Evolutionary conservation across 305 asterid genomes (phyloP).

Genomic region (Fraxinus nigra): DNA sequence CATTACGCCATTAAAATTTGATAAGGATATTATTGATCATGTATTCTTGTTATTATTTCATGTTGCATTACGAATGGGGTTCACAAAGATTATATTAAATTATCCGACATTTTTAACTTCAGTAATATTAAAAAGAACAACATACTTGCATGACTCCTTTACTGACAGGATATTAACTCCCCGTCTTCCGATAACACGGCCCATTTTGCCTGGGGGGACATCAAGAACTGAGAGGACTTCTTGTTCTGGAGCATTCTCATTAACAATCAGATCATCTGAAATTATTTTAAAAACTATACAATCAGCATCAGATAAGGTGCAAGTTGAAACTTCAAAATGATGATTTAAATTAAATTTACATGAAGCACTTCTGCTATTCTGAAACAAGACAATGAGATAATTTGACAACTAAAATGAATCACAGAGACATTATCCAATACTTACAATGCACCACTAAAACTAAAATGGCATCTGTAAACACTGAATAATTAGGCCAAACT

Average conservation of each 20-base stretch:
- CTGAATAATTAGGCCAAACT: neutral
- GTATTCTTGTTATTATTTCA: neutral
- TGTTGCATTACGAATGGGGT: neutral
- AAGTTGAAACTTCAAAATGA: neutral
- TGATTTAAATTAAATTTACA: neutral
- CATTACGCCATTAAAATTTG: neutral
- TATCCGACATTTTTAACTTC: neutral
- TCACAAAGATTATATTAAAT: neutral
- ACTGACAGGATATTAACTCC: conserved; percentile 78
- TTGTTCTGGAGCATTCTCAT: conserved; percentile 60
- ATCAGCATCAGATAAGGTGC: conserved; percentile 23
- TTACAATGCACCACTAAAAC: neutral
- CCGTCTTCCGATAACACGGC: conserved; percentile 77
- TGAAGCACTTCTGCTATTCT: neutral
- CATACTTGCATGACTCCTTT: conserved; percentile 91
- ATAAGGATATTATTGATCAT: neutral
- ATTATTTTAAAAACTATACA: conserved; percentile 17
- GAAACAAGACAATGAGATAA: neutral
- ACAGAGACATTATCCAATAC: neutral
- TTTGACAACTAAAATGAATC: neutral
- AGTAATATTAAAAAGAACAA: neutral
- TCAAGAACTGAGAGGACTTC: conserved; percentile 79
- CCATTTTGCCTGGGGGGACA: conserved; percentile 89
- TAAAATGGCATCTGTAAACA: neutral
- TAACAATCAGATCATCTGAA: conserved; percentile 54